Base-by-base conservation (phyloP, 2,329 filamentous ascomycete species). In the Colletotrichum sojae region DNA sequence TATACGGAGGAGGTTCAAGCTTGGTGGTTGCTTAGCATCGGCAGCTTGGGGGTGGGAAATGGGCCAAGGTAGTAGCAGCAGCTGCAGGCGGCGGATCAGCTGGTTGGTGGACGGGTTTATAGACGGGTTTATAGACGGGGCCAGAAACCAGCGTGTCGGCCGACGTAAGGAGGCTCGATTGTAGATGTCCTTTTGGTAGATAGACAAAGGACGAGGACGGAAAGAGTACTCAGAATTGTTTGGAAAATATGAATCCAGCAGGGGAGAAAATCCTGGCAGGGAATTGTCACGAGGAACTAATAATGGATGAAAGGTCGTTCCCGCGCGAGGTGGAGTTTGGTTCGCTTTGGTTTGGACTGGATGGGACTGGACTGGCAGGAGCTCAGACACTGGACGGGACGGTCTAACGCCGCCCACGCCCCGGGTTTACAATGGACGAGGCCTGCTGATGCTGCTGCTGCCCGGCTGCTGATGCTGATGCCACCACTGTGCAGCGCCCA, bases 271-370 rank as follows among this genome's bases (percentile, higher is more conserved):
- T n/a, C 20, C 39, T 45, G 53, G 45, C 40, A 53, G 58, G 67
- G 55, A 68, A 68, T 59, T 71, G 68, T 64, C 57, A 53, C 36
- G 51, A 71, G 64, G 59, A 54, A 67, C 53, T 49, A 62, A 64
- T 60, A 61, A 70, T 65, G 61, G 59, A 60, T 40, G 62, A 66
- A 66, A 69, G 62, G 55, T 66, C 66, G 55, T 66, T 69, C 62
- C 66, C 45, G 66, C 25, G 25, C 43, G 31, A 31, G 66, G 66
- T 65, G 62, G 55, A 66, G 66, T 66, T 55, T 60, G 49, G 61
- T 53, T 31, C 48, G 27, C 22, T 46, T 31, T 39, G 60, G 53
- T 59, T 59, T 53, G 40, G 61, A 25, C 54, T 27, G 51, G 60
- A 15, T 15, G 10, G 13, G 39, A 53, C 22, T 49, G 56, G 55